Percentiles rank a stretch among this genome's conserved stretches.
Evolutionary conservation across 2,329 filamentous ascomycete genomes (phyloP).

Genomic region (Rutstroemia sydowiana): DNA sequence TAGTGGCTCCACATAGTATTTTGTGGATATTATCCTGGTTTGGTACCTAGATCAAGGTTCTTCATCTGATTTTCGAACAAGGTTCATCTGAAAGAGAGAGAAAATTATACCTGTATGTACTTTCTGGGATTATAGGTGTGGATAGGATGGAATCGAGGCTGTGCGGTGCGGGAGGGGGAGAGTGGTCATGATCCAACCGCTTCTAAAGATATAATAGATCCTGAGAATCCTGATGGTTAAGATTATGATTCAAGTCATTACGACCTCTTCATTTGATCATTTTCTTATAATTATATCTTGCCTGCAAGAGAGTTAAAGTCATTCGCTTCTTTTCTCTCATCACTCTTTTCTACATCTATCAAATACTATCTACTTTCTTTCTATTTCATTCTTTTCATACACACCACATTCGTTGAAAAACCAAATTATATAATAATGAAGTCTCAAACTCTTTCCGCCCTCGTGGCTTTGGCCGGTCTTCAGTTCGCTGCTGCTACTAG

Average conservation of each 20-base stretch:
- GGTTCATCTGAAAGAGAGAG: not conserved
- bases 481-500: conserved; percentile 39
- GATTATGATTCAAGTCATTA: not conserved
- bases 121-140: too few species aligned
- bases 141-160: conserved; percentile 6
- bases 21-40: too few species aligned
- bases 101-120: too few species aligned
- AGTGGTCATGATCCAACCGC: conserved; percentile 7
- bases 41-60: too few species aligned
- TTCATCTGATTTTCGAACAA: not conserved
- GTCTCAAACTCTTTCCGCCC: conserved; percentile 26
- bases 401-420: conserved; percentile 19
- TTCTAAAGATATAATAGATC: conserved; percentile 12
- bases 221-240: conserved; percentile 11
- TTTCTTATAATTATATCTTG: conserved; percentile 9
- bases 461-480: conserved; percentile 28
- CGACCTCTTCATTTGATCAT: conserved; percentile 1
- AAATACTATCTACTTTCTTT: conserved; percentile 28
- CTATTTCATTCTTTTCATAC: conserved; percentile 14
- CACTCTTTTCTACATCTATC: conserved; percentile 26
- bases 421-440: conserved; percentile 34
- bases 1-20: too few species aligned
- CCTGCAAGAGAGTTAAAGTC: conserved; percentile 34
- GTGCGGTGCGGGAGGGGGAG: too few species aligned
- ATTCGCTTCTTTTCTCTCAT: conserved; percentile 38